These are phyloP conservation scores for Nannizzia gypsea DNA, from an alignment of 2,329 filamentous ascomycete genomes.

Conservation along the genomic window DNA sequence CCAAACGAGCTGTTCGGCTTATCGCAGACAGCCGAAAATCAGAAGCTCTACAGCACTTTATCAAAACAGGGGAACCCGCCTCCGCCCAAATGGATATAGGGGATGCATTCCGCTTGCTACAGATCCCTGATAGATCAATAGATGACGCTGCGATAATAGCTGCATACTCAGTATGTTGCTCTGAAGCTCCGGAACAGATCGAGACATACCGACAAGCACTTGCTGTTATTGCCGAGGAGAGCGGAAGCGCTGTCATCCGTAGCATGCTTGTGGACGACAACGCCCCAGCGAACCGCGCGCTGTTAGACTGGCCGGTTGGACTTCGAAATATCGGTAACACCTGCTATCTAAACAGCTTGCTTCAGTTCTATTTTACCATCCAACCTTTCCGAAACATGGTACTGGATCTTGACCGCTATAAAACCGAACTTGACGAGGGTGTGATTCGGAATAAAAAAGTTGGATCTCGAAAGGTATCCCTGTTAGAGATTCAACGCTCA, in stretches of 20 bases:
- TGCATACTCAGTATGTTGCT: constrained; percentile 37
- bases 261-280: constrained; percentile 25
- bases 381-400: constrained; percentile 70
- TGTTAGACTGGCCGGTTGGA: constrained; percentile 61
- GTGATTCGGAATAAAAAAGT: constrained; percentile 57
- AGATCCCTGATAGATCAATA: constrained; percentile 42
- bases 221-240: constrained; percentile 35
- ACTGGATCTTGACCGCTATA: constrained; percentile 58
- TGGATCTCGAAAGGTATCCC: constrained; percentile 56
- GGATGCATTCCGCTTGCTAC: constrained; percentile 41
- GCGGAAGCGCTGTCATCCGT: constrained; percentile 28
- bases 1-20: constrained; percentile 44
- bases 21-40: constrained; percentile 51
- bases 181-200: constrained; percentile 36
- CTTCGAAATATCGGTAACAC: constrained; percentile 93
- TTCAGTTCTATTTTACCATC: constrained; percentile 91
- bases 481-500: constrained; percentile 47
- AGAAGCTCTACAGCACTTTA: constrained; percentile 40
- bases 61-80: constrained; percentile 41
- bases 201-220: constrained; percentile 38
- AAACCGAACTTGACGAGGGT: constrained; percentile 55
- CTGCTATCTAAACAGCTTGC: constrained; percentile 90
- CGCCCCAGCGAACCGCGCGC: constrained; percentile 23
- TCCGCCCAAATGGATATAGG: constrained; percentile 44
- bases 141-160: constrained; percentile 40